phyloP scores from a whole-genome alignment of 108 stramenopile genomes.

The Skeletonema tropicum region DNA sequence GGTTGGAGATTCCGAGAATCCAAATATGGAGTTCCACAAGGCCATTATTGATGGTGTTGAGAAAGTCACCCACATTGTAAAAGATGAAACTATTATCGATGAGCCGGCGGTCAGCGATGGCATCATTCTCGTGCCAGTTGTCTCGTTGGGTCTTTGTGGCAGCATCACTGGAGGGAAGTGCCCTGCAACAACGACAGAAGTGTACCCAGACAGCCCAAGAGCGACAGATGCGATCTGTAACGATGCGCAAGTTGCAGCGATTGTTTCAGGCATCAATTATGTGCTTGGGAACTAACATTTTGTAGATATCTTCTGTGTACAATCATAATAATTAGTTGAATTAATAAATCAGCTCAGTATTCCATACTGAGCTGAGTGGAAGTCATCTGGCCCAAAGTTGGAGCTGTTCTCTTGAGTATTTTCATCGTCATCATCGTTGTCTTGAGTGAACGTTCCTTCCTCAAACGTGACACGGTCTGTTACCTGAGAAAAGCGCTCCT shows the following conservation, averaged over 20 bases:
- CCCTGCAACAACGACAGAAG: conserved; percentile 65
- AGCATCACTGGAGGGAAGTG: conserved; percentile 47
- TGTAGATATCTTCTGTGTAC: not conserved
- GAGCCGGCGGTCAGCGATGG: conserved; percentile 48
- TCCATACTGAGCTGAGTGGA: conserved; percentile 37
- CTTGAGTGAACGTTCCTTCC: not conserved
- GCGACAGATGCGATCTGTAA: conserved; percentile 63
- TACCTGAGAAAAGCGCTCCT: conserved; percentile 27
- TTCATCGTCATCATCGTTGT: not conserved
- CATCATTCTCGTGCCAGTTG: conserved; percentile 50
- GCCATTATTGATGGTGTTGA: conserved; percentile 56
- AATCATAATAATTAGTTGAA: not conserved
- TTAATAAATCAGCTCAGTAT: conserved; percentile 13
- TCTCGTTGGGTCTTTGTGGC: conserved; percentile 57
- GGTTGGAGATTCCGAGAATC: conserved; percentile 42
- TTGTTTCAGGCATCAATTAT: conserved; percentile 57
- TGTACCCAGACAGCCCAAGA: conserved; percentile 64
- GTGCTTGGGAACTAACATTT: conserved; percentile 30
- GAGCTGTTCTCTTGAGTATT: conserved; percentile 1
- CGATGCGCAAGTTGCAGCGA: conserved; percentile 63
- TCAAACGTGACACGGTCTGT: conserved; percentile 6
- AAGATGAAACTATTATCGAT: conserved; percentile 54
- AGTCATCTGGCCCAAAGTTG: not conserved
- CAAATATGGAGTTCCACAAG: conserved; percentile 35
- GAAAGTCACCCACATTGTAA: conserved; percentile 71